Evolutionary conservation across 2,329 filamentous ascomycete species (phyloP).

Genomic region (Pseudodiploospora longispora): DNA sequence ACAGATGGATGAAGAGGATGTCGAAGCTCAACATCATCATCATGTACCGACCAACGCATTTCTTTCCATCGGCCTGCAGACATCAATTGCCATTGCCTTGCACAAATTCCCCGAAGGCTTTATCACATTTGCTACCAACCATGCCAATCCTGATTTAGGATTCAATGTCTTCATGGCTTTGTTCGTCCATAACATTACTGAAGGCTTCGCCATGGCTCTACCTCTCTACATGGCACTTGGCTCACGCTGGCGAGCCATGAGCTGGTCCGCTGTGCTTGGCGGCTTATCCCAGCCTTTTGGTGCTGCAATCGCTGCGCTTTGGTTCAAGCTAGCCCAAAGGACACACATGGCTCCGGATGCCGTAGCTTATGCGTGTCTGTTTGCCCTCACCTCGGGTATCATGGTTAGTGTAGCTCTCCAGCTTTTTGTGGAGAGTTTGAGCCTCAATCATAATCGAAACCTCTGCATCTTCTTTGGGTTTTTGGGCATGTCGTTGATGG

Average conservation of each 20-base stretch:
- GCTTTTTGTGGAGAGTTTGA: constrained; percentile 78
- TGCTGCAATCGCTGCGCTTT: constrained; percentile 73
- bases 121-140: constrained; percentile 94
- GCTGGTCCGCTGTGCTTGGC: constrained; percentile 75
- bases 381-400: constrained; percentile 83
- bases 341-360: constrained; percentile 42
- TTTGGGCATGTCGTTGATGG: constrained; percentile 79
- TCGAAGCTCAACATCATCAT: constrained; percentile 66
- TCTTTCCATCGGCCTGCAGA: constrained; percentile 90
- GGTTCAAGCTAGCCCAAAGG: constrained; percentile 65
- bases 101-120: constrained; percentile 89
- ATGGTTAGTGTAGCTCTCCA: constrained; percentile 92
- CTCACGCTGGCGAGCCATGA: constrained; percentile 71
- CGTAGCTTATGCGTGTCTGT: constrained; percentile 71
- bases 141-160: constrained; percentile 82
- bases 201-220: constrained; percentile 89
- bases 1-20: constrained; percentile 29
- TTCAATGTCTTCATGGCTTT: constrained; percentile 91
- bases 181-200: constrained; percentile 96
- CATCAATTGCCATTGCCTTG: constrained; percentile 85
- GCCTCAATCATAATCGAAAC: constrained; percentile 69
- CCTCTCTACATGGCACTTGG: constrained; percentile 87
- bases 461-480: constrained; percentile 76
- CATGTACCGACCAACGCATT: constrained; percentile 94
- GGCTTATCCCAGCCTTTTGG: constrained; percentile 83